These are phyloP conservation scores for Niveomyces coronatus DNA, from an alignment of 2,329 filamentous ascomycete species.

Conservation along the genomic window DNA sequence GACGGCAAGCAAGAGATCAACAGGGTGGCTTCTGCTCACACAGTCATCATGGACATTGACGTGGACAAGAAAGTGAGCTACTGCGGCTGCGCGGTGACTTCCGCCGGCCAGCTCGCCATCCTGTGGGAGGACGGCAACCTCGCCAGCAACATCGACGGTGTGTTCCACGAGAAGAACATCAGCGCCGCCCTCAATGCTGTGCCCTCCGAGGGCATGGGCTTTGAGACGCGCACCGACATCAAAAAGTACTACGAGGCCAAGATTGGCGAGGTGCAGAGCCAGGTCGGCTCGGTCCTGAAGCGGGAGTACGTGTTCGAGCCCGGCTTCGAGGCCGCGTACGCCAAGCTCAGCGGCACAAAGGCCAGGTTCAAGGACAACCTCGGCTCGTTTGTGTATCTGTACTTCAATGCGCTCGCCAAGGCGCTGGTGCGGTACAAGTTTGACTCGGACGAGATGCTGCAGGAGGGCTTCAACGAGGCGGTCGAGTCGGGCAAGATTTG, in stretches of 20 bases:
- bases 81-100: conserved; percentile 31
- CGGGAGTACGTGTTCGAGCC: conserved; percentile 35
- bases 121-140: conserved; percentile 33
- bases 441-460: conserved; percentile 36
- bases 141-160: conserved; percentile 34
- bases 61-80: conserved; percentile 31
- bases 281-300: conserved; percentile 29
- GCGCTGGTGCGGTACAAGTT: conserved; percentile 35
- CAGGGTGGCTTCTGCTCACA: conserved; percentile 30
- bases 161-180: conserved; percentile 27
- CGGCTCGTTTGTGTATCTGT: conserved; percentile 28
- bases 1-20: conserved; percentile 37
- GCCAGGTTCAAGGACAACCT: conserved; percentile 31
- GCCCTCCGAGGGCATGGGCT: conserved; percentile 27
- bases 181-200: conserved; percentile 33
- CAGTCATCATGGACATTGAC: conserved; percentile 37
- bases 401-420: conserved; percentile 34
- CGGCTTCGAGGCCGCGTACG: conserved; percentile 35
- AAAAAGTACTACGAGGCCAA: conserved; percentile 32
- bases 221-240: conserved; percentile 32
- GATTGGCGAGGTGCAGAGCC: conserved; percentile 25
- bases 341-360: conserved; percentile 25
- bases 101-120: conserved; percentile 36
- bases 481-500: conserved; percentile 31
- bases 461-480: conserved; percentile 37